Percentiles rank a stretch among this genome's conserved stretches.
Evolutionary conservation across 2,329 filamentous ascomycete genomes (phyloP).

Genomic region (Chaetomium sp.): DNA sequence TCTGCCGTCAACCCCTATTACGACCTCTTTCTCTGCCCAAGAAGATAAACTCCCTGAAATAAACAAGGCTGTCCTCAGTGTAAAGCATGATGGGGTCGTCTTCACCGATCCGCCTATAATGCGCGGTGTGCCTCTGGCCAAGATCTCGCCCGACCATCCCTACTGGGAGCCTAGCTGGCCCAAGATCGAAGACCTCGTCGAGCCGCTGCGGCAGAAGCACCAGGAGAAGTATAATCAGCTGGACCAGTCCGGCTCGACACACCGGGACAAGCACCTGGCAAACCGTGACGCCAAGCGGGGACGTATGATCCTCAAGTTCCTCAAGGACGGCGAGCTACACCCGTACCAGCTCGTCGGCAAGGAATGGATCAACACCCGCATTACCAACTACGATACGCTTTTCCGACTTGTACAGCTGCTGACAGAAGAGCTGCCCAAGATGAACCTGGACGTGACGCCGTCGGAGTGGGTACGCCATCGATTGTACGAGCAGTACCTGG

Average conservation of each 20-base stretch:
- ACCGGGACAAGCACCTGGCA: slow-evolving; percentile 45
- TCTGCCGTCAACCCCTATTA: slow-evolving; percentile 9
- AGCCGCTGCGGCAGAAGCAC: slow-evolving; percentile 42
- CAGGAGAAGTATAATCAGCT: slow-evolving; percentile 39
- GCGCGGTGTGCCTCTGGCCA: slow-evolving; percentile 45
- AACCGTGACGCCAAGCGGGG: slow-evolving; percentile 52
- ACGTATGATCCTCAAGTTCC: slow-evolving; percentile 44
- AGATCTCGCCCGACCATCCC: slow-evolving; percentile 43
- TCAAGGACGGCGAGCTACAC: slow-evolving; percentile 45
- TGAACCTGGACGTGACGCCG: slow-evolving; percentile 46
- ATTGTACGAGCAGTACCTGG: slow-evolving; percentile 42
- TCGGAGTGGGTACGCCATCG: slow-evolving; percentile 53
- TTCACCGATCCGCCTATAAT: slow-evolving; percentile 48
- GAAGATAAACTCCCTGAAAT: slow-evolving; percentile 34
- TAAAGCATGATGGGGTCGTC: slow-evolving; percentile 43
- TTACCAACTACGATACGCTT: slow-evolving; percentile 50
- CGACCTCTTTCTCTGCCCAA: slow-evolving; percentile 6
- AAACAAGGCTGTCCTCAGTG: slow-evolving; percentile 37
- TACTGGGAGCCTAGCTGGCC: slow-evolving; percentile 53
- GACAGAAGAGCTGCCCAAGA: slow-evolving; percentile 44
- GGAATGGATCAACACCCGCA: slow-evolving; percentile 38
- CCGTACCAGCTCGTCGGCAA: slow-evolving; percentile 52
- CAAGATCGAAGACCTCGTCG: slow-evolving; percentile 37
- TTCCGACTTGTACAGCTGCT: slow-evolving; percentile 50
- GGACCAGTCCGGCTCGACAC: slow-evolving; percentile 28